These are phyloP conservation scores for Syncephalastrum racemosum DNA, from an alignment of 371 early-diverging fungal genomes.

Conservation along the genomic window DNA sequence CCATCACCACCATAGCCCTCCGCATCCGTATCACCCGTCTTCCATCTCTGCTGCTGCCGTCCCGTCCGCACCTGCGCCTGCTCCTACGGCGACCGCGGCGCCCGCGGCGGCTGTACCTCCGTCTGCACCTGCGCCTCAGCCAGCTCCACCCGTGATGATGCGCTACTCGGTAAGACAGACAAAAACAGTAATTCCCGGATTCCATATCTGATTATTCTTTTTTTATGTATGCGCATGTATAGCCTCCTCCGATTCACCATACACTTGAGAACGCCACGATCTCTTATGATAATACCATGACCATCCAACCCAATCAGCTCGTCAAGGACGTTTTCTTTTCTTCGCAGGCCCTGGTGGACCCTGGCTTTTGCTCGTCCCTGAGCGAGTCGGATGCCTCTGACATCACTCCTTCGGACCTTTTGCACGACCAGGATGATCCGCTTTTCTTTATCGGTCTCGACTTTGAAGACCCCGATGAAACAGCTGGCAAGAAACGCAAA, in stretches of 20 bases:
- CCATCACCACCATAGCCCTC: no score
- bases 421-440: constrained; percentile 26
- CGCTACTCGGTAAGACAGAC: no score
- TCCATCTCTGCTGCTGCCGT: constrained; percentile 3
- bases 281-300: constrained; percentile 33
- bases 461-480: constrained; percentile 5
- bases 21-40: constrained; percentile 2
- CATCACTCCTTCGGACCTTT: constrained; percentile 28
- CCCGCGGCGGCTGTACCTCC: no score
- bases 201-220: no score
- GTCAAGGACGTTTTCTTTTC: constrained; percentile 49
- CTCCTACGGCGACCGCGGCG: no score
- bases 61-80: constrained; percentile 1
- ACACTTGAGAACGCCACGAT: constrained; percentile 53
- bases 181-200: no score
- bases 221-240: constrained; percentile 1
- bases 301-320: constrained; percentile 26
- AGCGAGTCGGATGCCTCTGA: constrained; percentile 27
- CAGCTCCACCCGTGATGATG: no score
- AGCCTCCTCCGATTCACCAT: constrained; percentile 37
- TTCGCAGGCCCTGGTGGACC: constrained; percentile 34
- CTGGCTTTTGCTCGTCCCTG: constrained; percentile 23
- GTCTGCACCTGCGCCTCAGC: no score
- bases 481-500: not conserved
- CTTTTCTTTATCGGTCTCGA: constrained; percentile 29